Evolutionary conservation across 2,329 filamentous ascomycete genomes (phyloP).

Genomic region (Mycosphaerelloides madeirae): DNA sequence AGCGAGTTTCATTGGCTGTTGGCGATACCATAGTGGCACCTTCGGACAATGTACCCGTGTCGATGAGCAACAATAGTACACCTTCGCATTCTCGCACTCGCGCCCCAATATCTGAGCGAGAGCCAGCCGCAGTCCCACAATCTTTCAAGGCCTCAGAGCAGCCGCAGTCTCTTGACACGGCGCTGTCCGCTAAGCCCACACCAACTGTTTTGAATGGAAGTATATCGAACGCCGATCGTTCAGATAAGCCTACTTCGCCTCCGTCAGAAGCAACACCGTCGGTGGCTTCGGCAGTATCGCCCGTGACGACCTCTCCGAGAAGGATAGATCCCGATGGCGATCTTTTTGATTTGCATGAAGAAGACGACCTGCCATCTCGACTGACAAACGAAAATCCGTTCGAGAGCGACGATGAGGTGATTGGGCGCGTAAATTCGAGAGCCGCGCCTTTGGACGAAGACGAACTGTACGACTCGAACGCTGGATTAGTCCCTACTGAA

Average conservation of each 20-base stretch:
- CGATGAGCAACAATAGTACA: conserved; percentile 22
- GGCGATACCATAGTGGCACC: conserved; percentile 34
- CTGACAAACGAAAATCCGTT: conserved; percentile 4
- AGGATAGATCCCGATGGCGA: conserved; percentile 26
- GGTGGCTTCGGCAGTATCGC: neutral
- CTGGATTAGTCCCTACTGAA: conserved; percentile 11
- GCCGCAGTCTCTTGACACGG: no score
- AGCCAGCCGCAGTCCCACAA: neutral
- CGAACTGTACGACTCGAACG: conserved; percentile 18
- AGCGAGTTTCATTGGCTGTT: conserved; percentile 34
- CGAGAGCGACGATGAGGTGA: conserved; percentile 11
- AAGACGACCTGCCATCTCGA: conserved; percentile 10
- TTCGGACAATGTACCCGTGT: conserved; percentile 30
- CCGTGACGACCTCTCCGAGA: neutral
- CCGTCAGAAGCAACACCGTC: neutral
- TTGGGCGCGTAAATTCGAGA: conserved; percentile 12
- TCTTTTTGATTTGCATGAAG: conserved; percentile 29
- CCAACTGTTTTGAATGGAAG: neutral
- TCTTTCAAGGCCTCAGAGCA: no score
- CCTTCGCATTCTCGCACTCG: conserved; percentile 29
- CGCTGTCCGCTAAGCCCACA: neutral
- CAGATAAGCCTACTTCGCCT: neutral
- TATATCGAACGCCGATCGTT: neutral
- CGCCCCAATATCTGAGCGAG: conserved; percentile 8
- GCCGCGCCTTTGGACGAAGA: conserved; percentile 8